These are phyloP conservation scores for Setaria italica DNA, from an alignment of 202 grass and related monocot species.

Conservation along the genomic window DNA sequence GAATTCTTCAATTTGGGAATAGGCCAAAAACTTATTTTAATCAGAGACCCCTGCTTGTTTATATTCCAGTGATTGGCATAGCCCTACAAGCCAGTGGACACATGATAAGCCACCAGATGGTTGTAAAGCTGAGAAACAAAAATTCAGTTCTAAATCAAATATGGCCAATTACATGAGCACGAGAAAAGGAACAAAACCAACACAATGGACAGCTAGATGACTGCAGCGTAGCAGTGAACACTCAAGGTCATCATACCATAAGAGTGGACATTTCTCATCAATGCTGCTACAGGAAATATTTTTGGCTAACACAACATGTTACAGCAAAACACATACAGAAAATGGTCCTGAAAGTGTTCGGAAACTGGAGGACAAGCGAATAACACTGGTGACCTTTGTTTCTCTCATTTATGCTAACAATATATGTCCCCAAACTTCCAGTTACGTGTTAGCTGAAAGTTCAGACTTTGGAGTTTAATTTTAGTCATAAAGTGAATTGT, in stretches of 20 bases:
- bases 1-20: conserved; percentile 22
- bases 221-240: conserved; percentile 15
- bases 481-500: background rate
- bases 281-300: background rate
- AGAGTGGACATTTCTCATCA: background rate
- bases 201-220: conserved; percentile 14
- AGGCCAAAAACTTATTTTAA: conserved; percentile 8
- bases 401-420: background rate
- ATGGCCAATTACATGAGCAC: background rate
- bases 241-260: background rate
- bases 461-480: background rate
- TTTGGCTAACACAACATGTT: background rate
- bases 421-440: background rate
- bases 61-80: conserved; percentile 7
- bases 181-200: conserved; percentile 36
- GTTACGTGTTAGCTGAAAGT: background rate
- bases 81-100: conserved; percentile 15
- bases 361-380: background rate
- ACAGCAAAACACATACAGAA: background rate
- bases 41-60: background rate
- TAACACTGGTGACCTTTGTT: background rate
- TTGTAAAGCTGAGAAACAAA: conserved; percentile 36
- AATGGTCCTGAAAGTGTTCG: conserved; percentile 9
- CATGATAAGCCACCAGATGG: background rate
- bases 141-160: conserved; percentile 39